A percentile compares a stretch with the other conserved stretches of the same genome.
Conservation (phyloP, 192 early-diverging fungal species). For the Dispira simplex region DNA sequence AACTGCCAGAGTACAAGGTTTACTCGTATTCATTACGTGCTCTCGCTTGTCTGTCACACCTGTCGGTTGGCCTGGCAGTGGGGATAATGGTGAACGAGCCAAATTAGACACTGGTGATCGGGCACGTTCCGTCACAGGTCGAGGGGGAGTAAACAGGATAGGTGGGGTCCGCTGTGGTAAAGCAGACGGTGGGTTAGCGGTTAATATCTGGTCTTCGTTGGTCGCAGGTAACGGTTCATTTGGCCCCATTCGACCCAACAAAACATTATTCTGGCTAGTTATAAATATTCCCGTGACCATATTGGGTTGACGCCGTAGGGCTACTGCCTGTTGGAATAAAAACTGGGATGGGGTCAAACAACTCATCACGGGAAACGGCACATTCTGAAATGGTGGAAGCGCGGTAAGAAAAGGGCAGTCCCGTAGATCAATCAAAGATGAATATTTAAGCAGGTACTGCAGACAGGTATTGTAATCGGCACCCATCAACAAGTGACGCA, state of each 20-base stretch:
- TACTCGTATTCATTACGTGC: too few species aligned
- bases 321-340: conserved; percentile 47
- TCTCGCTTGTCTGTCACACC: too few species aligned
- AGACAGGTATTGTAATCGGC: conserved; percentile 50
- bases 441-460: conserved; percentile 42
- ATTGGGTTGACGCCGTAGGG: conserved; percentile 37
- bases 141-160: too few species aligned
- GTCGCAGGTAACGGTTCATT: conserved; percentile 18
- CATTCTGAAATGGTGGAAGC: conserved; percentile 12
- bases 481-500: conserved; percentile 37
- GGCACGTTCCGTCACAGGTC: too few species aligned
- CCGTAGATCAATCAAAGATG: conserved; percentile 29
- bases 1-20: too few species aligned
- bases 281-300: conserved; percentile 32
- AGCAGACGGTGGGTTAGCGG: not conserved
- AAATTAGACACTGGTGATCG: too few species aligned
- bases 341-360: conserved; percentile 18
- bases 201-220: not conserved
- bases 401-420: not conserved
- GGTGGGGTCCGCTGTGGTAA: not conserved
- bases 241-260: conserved; percentile 16
- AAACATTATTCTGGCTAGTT: conserved; percentile 36
- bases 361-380: conserved; percentile 11
- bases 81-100: too few species aligned
- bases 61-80: too few species aligned